Evolutionary conservation across 2,329 filamentous ascomycete genomes (phyloP).

Genomic region (Colletotrichum sp.): DNA sequence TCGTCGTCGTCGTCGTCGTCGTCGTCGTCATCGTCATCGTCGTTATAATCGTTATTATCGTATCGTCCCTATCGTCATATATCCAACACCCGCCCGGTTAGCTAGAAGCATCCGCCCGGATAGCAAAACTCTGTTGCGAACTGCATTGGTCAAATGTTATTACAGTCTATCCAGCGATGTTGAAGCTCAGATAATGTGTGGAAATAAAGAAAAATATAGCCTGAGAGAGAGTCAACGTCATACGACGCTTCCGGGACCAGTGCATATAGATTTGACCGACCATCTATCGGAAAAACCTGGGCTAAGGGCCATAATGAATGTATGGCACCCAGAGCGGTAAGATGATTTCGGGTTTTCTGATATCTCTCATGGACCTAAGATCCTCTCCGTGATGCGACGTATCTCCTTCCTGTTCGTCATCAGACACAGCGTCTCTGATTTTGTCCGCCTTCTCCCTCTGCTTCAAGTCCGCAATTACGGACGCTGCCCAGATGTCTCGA

Average conservation of each 20-base stretch:
- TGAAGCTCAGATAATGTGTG: no score
- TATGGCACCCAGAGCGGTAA: background rate
- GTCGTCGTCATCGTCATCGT: no score
- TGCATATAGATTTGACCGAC: background rate
- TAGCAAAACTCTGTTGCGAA: no score
- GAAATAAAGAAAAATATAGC: no score
- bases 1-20: no score
- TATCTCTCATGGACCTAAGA: background rate
- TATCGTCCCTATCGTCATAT: no score
- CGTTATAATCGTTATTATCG: no score
- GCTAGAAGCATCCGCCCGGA: no score
- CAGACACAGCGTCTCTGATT: background rate
- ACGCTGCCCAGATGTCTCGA: background rate
- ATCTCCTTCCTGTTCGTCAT: background rate
- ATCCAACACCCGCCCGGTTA: no score
- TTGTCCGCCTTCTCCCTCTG: background rate
- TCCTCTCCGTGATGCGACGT: background rate
- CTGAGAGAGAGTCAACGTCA: background rate
- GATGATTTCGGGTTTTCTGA: background rate
- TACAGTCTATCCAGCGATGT: fast-evolving
- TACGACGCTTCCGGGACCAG: background rate
- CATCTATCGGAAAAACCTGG: fast-evolving
- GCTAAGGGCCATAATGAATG: background rate
- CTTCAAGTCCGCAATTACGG: background rate
- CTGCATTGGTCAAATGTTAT: no score